These are phyloP conservation scores for Hura crepitans DNA, from an alignment of 441 rosid genomes.

Conservation along the genomic window DNA sequence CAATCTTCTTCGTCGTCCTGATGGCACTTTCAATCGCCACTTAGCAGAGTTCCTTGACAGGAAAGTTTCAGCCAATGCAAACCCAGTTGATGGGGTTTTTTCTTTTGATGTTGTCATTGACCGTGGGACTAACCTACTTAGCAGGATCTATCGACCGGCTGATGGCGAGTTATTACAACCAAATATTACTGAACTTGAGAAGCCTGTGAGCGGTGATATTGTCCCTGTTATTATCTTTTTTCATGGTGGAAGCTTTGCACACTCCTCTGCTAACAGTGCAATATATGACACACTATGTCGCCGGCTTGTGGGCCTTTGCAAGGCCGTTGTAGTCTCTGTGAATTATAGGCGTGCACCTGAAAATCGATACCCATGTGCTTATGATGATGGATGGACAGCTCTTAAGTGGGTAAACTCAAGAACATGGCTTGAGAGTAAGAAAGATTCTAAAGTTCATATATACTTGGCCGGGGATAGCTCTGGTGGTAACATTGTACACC, in stretches of 20 bases:
- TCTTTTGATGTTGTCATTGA: constrained; percentile 85
- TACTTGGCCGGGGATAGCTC: constrained; percentile 91
- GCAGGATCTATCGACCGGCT: constrained; percentile 57
- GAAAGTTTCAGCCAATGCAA: constrained; percentile 68
- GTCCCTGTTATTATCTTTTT: constrained; percentile 86
- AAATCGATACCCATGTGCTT: constrained; percentile 71
- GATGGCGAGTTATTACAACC: constrained; percentile 30
- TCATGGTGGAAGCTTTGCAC: constrained; percentile 99
- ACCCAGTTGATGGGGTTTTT: constrained; percentile 79
- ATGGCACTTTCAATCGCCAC: constrained; percentile 87
- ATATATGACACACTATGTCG: constrained; percentile 90
- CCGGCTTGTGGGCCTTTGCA: constrained; percentile 55
- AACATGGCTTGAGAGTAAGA: constrained; percentile 70
- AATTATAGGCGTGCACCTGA: constrained; percentile 91
- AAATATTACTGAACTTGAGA: constrained; percentile 46
- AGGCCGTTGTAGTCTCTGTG: constrained; percentile 81
- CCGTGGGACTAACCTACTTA: constrained; percentile 62
- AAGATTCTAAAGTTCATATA: constrained; percentile 57
- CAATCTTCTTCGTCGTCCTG: constrained; percentile 81
- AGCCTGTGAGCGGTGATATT: constrained; percentile 56
- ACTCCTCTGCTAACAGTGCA: constrained; percentile 80
- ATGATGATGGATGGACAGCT: constrained; percentile 94
- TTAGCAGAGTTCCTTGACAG: constrained; percentile 93
- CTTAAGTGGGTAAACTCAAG: constrained; percentile 79
- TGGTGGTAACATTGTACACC: constrained; percentile 87